Percentiles rank a stretch among this genome's conserved stretches.
These are phyloP conservation scores for Kwoniella shivajii DNA, from an alignment of 1,284 basidiomycete genomes.

Conservation along the genomic window DNA sequence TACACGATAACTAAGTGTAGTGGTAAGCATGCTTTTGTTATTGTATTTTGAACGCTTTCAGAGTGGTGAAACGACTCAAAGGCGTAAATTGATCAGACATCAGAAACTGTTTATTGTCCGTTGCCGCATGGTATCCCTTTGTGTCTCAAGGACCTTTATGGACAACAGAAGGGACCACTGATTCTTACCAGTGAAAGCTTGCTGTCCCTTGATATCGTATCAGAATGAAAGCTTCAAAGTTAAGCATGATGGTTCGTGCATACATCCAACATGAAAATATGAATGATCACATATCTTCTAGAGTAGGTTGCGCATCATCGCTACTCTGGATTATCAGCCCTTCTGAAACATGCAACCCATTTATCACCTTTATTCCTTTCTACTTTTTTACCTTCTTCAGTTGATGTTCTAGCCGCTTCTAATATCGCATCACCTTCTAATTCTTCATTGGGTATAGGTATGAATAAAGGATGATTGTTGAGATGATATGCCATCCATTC, in stretches of 20 bases:
- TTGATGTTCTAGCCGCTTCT: constrained; percentile 78
- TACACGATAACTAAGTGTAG: background rate
- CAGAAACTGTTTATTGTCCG: background rate
- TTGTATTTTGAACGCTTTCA: background rate
- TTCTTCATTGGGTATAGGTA: constrained; percentile 71
- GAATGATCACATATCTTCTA: background rate
- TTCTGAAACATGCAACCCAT: constrained; percentile 57
- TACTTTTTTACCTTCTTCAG: constrained; percentile 97
- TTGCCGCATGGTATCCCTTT: background rate
- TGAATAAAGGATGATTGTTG: constrained; percentile 81
- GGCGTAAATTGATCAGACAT: too few species aligned
- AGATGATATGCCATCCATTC: constrained; percentile 95
- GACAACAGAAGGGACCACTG: too few species aligned
- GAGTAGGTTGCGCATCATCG: constrained; percentile 1
- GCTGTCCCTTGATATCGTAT: too few species aligned
- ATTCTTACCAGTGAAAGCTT: too few species aligned
- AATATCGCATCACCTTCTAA: constrained; percentile 68
- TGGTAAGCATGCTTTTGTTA: background rate
- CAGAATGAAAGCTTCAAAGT: too few species aligned
- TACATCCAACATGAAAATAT: background rate
- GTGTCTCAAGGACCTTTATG: constrained; percentile 1
- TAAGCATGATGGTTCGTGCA: background rate
- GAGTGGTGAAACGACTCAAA: constrained; percentile 3
- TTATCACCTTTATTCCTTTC: constrained; percentile 88
- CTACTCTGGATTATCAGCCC: constrained; percentile 39